Base-by-base conservation (phyloP, 176 grass and related monocot species). In the Panicum miliaceum region DNA sequence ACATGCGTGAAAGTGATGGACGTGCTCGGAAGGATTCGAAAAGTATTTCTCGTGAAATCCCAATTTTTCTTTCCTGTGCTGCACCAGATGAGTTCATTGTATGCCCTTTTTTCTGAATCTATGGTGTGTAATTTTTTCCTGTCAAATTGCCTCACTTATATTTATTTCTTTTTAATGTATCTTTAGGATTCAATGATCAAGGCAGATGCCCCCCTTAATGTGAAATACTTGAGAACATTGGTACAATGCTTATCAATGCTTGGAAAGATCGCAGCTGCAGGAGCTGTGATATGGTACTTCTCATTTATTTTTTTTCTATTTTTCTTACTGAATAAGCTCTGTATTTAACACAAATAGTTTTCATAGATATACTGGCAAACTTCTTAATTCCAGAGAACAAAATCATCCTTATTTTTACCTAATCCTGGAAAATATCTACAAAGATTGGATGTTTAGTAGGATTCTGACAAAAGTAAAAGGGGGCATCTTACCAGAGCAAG, bases 201-300 rank as follows among this genome's bases (percentile, higher is more conserved):
- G 86, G 48, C 82, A 69, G 89, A 99, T 69, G 57, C 50, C 45
- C 70, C 93, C 16, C 68, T 93, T 42, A 81, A 69, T 78, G 91
- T 93, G 77, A 99, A 99, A 90, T 99, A 96, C 85, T 85, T 95
- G 53, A 92, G 38, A 89, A 99, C 96, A 76, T 84, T 99, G 82
- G 96, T 96, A 48, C 91, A 99, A 52, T 95, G 96, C 80, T 93
- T 99, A 79, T 99, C 85, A 78, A 95, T 99, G 96, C 96, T 99
- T 87, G 87, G 84, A 88, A 99, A 99, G 91, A 87, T 99, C 85
- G 96, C 96, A 70, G 96, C 96, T 90, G 96, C 87, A 88, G 93
- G 96, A 87, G 96, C 96, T 65, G 84, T 96, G 68, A 85, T 99
- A 86, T 99, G 96, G 96, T 99, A 99, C 59, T 78, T 35, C 68